phyloP scores from a whole-genome alignment of 2,329 filamentous ascomycete species.

The Passalora sequoiae region DNA sequence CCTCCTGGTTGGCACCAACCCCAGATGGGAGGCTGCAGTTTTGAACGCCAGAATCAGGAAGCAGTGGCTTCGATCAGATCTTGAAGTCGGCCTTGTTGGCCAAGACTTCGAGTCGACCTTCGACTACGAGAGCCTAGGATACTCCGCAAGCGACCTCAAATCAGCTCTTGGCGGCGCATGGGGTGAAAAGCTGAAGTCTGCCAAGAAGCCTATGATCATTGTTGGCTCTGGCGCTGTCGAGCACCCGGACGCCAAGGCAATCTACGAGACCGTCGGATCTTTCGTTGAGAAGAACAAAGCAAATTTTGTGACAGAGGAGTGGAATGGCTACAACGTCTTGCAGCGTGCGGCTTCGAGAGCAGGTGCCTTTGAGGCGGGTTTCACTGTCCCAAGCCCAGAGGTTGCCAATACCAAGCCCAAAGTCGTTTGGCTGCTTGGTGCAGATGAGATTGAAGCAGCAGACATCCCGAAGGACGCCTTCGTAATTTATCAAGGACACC shows the following conservation, averaged over 20 bases:
- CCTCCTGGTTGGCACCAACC: slow-evolving; percentile 90
- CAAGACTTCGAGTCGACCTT: slow-evolving; percentile 92
- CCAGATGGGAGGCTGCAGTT: slow-evolving; percentile 88
- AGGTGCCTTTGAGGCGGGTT: slow-evolving; percentile 93
- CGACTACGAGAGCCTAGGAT: slow-evolving; percentile 85
- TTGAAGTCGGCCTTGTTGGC: slow-evolving; percentile 87
- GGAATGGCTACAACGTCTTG: slow-evolving; percentile 96
- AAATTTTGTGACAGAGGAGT: slow-evolving; percentile 83
- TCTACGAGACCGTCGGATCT: slow-evolving; percentile 81
- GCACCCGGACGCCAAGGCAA: slow-evolving; percentile 82
- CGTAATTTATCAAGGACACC: slow-evolving; percentile 95
- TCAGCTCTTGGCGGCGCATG: slow-evolving; percentile 78
- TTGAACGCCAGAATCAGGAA: slow-evolving; percentile 96
- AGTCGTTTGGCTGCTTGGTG: slow-evolving; percentile 93
- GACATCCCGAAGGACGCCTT: slow-evolving; percentile 96
- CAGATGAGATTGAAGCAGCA: slow-evolving; percentile 78
- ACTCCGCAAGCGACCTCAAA: slow-evolving; percentile 75
- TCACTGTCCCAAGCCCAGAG: slow-evolving; percentile 74
- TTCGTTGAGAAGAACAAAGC: slow-evolving; percentile 91
- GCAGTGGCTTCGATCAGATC: slow-evolving; percentile 92
- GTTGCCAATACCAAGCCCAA: slow-evolving; percentile 85
- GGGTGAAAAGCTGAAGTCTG: slow-evolving; percentile 82
- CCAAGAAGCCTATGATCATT: slow-evolving; percentile 94
- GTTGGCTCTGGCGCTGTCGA: slow-evolving; percentile 89
- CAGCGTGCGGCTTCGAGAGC: slow-evolving; percentile 88